phyloP scores from a whole-genome alignment of 1,284 basidiomycete genomes.

The Porogramme epimiltina region DNA sequence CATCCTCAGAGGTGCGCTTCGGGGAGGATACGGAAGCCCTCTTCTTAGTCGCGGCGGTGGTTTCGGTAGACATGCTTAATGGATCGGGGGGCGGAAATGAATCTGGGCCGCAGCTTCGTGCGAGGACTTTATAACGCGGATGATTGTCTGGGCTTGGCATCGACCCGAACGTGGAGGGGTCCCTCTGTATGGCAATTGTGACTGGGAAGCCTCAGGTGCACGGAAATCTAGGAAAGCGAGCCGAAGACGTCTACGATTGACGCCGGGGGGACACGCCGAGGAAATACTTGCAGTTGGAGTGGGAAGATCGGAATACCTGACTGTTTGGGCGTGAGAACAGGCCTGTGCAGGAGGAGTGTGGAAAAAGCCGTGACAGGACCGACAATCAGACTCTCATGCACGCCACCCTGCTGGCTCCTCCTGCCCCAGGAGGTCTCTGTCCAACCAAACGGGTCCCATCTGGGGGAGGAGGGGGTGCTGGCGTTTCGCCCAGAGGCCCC shows the following conservation, averaged over 20 bases:
- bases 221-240: conserved; percentile 15
- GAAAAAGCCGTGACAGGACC: conserved; percentile 12
- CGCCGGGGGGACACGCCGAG: conserved; percentile 10
- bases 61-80: conserved; percentile 29
- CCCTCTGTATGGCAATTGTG: conserved; percentile 15
- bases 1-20: conserved; percentile 34
- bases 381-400: conserved; percentile 13
- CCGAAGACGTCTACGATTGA: conserved; percentile 14
- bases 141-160: conserved; percentile 18
- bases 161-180: conserved; percentile 12
- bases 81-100: conserved; percentile 16
- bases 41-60: conserved; percentile 30
- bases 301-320: conserved; percentile 9
- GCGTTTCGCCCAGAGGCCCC: conserved; percentile 6
- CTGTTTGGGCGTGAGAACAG: conserved; percentile 12
- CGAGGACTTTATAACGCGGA: conserved; percentile 18
- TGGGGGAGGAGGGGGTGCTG: conserved; percentile 1
- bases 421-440: too few species aligned
- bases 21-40: conserved; percentile 24
- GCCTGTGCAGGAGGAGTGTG: not conserved
- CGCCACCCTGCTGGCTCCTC: not conserved
- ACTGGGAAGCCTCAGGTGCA: conserved; percentile 14
- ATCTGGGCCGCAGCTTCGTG: conserved; percentile 5
- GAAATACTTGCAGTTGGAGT: conserved; percentile 6
- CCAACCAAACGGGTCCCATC: conserved; percentile 2